phyloP scores from a whole-genome alignment of 768 basidiomycete genomes.

The Mycena belliarum region DNA sequence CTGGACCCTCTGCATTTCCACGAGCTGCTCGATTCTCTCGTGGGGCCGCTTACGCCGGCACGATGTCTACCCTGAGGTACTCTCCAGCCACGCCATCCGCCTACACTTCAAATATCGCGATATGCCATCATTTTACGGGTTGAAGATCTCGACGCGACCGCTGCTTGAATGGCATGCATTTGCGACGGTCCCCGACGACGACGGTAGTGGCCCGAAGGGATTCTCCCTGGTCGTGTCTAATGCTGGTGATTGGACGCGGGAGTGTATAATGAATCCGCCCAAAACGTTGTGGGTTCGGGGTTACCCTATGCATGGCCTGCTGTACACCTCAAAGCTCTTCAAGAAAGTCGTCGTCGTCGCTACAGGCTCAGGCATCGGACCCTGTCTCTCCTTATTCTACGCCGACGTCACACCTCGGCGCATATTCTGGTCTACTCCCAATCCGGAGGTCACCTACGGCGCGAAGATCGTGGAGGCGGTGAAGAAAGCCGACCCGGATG shows the following conservation, averaged over 20 bases:
- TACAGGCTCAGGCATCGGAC: conserved; percentile 56
- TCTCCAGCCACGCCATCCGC: conserved; percentile 56
- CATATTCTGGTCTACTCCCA: conserved; percentile 44
- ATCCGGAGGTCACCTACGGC: conserved; percentile 43
- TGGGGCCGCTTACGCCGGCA: conserved; percentile 53
- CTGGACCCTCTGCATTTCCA: conserved; percentile 45
- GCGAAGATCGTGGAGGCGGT: conserved; percentile 40
- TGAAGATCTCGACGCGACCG: conserved; percentile 30
- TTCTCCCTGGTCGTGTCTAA: conserved; percentile 56
- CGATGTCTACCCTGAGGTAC: conserved; percentile 48
- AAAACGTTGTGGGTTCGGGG: conserved; percentile 57
- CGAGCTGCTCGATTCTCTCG: conserved; percentile 45
- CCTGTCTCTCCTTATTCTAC: conserved; percentile 39
- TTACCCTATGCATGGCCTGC: conserved; percentile 49
- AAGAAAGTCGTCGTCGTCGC: conserved; percentile 53
- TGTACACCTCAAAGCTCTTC: conserved; percentile 52
- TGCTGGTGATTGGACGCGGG: conserved; percentile 59
- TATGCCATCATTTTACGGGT: conserved; percentile 37
- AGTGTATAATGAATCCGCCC: conserved; percentile 50
- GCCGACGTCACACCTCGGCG: conserved; percentile 37
- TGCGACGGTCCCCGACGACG: conserved; percentile 28
- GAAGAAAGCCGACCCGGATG: conserved; percentile 39
- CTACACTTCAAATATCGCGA: conserved; percentile 52
- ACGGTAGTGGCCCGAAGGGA: conserved; percentile 35
- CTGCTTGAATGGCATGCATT: conserved; percentile 44